These are phyloP conservation scores for Fraxinus latifolia DNA, from an alignment of 305 asterid genomes.

Conservation along the genomic window DNA sequence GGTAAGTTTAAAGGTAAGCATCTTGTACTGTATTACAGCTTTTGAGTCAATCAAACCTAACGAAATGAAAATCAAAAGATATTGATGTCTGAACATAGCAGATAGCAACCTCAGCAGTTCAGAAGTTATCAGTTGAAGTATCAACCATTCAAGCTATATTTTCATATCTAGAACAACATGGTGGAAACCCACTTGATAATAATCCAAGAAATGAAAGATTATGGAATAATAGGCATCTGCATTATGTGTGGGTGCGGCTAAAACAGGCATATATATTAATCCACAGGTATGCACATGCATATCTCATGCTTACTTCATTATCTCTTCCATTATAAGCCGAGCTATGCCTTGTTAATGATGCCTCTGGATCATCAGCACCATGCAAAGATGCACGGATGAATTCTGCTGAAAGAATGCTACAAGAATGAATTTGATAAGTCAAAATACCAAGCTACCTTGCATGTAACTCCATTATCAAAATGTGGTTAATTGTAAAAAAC, in stretches of 20 bases:
- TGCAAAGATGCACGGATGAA: slow-evolving; percentile 76
- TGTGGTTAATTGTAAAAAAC: background rate
- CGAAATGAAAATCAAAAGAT: background rate
- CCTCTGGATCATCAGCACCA: slow-evolving; percentile 59
- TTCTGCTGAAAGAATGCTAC: slow-evolving; percentile 99
- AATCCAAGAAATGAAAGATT: background rate
- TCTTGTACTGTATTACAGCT: background rate
- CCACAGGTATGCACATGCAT: background rate
- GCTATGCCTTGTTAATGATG: slow-evolving; percentile 39
- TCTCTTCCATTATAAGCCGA: slow-evolving; percentile 47
- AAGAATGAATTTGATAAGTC: slow-evolving; percentile 83
- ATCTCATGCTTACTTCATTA: slow-evolving; percentile 58
- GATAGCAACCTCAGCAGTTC: background rate
- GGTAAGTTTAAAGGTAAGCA: slow-evolving; percentile 13
- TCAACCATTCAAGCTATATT: background rate
- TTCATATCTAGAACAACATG: background rate
- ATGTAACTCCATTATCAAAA: slow-evolving; percentile 17
- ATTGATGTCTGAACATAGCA: background rate
- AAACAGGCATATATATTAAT: background rate
- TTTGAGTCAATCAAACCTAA: background rate
- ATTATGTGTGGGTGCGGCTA: background rate
- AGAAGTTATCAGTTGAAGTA: background rate
- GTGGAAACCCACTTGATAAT: background rate
- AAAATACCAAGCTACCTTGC: slow-evolving; percentile 42
- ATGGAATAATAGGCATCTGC: background rate